phyloP scores from a whole-genome alignment of 148 eudicot species.

The Vaccinium vitisidaea region DNA sequence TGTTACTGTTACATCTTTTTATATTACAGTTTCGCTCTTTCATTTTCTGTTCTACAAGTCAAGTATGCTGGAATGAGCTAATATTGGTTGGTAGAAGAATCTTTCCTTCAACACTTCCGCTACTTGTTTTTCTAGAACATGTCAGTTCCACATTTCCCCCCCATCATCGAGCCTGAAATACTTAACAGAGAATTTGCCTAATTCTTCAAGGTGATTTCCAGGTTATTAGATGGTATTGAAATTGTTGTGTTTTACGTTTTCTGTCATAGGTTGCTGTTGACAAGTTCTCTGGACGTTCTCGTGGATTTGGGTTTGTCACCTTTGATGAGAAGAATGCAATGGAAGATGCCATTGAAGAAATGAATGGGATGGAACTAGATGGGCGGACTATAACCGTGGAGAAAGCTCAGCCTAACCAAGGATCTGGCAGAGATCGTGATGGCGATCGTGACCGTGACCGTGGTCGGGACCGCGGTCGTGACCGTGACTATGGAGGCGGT shows the following conservation, averaged over 20 bases:
- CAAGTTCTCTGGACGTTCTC: constrained; percentile 86
- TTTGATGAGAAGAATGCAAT: constrained; percentile 82
- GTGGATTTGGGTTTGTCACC: constrained; percentile 96
- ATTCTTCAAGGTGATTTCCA: not conserved
- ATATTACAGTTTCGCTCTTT: too few species aligned
- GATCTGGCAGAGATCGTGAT: constrained; percentile 66
- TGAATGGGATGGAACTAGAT: constrained; percentile 91
- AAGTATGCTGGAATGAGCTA: not conserved
- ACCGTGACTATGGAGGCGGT: constrained; percentile 57
- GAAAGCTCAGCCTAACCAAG: constrained; percentile 78
- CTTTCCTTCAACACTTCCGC: not conserved
- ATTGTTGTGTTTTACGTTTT: not conserved
- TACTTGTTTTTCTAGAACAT: not conserved
- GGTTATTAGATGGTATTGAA: not conserved
- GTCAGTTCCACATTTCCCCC: not conserved
- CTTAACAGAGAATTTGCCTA: not conserved
- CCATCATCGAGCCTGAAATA: not conserved
- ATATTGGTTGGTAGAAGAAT: not conserved
- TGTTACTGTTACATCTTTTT: too few species aligned
- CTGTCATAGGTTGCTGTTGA: constrained; percentile 70
- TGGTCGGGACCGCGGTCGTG: constrained; percentile 49
- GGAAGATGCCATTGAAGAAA: constrained; percentile 95
- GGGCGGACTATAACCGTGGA: constrained; percentile 92
- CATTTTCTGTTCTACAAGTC: not conserved
- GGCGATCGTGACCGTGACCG: constrained; percentile 63